Conservation (phyloP, 306 rosid genomes). For the Crotalaria pallida region DNA sequence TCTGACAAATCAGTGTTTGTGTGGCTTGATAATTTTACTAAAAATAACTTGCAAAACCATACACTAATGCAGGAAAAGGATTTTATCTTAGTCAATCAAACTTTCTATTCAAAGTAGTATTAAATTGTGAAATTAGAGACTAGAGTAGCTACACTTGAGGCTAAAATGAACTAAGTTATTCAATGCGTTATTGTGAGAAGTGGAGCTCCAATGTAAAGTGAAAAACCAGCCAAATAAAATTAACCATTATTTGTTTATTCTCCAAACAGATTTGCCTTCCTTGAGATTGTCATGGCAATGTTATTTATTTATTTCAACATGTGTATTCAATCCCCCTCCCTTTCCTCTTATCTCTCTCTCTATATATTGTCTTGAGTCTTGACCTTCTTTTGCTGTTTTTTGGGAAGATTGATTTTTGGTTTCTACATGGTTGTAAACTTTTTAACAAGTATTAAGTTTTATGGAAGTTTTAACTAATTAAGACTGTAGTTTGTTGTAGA, state of each 20-base stretch:
- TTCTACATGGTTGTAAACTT: background rate
- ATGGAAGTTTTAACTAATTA: background rate
- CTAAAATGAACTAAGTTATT: background rate
- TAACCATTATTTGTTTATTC: background rate
- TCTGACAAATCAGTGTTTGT: too few species aligned
- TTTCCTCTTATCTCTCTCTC: background rate
- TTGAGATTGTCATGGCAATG: background rate
- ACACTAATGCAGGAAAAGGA: too few species aligned
- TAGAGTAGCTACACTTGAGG: background rate
- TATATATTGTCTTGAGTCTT: background rate
- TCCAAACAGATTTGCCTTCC: conserved; percentile 1
- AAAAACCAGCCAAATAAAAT: background rate
- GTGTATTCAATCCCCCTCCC: background rate
- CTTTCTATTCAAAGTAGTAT: too few species aligned
- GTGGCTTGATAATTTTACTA: too few species aligned
- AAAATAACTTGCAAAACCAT: too few species aligned
- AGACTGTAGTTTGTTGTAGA: background rate
- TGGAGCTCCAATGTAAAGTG: background rate
- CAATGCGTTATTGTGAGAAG: background rate
- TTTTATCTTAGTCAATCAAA: too few species aligned
- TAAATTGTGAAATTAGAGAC: too few species aligned
- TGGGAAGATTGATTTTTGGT: background rate
- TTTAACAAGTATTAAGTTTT: background rate
- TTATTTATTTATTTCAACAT: background rate
- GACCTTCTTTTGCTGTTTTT: background rate